Evolutionary conservation across 768 basidiomycete genomes (phyloP), one percentile per base, ranked within the genome.

Genomic region (Termitomyces sp.): DNA sequence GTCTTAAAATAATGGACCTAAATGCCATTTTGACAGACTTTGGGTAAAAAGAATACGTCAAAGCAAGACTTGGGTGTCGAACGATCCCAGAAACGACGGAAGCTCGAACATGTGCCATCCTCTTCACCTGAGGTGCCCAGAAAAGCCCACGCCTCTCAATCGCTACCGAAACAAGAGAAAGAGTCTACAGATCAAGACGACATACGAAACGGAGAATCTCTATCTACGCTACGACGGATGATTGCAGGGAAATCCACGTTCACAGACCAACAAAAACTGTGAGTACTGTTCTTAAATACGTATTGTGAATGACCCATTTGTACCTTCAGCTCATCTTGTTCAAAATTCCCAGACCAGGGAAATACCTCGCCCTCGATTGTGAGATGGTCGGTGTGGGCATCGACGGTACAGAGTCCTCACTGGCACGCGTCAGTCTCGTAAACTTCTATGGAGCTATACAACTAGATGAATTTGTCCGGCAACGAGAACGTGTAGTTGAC

Each of bases 371-470:
- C 0, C 74, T 99, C 28, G 96, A 99, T 70, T 98, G 96, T 63
- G 96, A 98, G 70, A 97, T 98, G 93, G 95, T 98, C 11, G 94
- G 94, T 5, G 81, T 96, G n/a, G 93, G 93, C 0, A 77, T 83
- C n/a, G 78, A 85, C 24, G 92, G 91, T 21, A 70, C 70, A 2
- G 92, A 96, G 66, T 93, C 90, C 0, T 86, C 88, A 0, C 78
- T 97, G 14, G 95, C 93, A 1, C 85, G 95, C 32, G 90, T 96
- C 59, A 90, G 88, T 49, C 66, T 97, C 40, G 93, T 98, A 54
- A 96, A 98, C 69, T 96, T 84, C 66, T 75, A 90, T 57, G 96
- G 96, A 0, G 83, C 78, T 1, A 76, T 90, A 26, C 73, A 87
- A 41, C 67, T 97, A 59, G 95, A 98, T 63, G 87, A 80, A 48